Conservation (phyloP, 768 basidiomycete species). For the Lactarius akahatsu region DNA sequence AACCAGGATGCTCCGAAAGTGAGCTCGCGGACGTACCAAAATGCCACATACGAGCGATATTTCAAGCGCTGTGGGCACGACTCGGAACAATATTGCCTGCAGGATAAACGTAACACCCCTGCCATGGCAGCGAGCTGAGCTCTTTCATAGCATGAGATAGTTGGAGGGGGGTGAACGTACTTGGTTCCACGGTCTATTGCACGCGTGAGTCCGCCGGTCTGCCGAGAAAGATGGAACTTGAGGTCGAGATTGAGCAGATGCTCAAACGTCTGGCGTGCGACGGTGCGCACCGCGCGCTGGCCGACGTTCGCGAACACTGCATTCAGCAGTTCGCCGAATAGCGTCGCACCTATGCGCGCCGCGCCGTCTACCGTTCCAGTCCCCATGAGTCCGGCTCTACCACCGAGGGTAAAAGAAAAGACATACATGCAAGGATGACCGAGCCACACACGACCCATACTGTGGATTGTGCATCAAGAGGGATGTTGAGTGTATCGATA, state of each 20-base stretch:
- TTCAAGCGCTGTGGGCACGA: slow-evolving; percentile 93
- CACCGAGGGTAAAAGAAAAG: not conserved
- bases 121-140: slow-evolving; percentile 8
- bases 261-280: slow-evolving; percentile 93
- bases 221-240: slow-evolving; percentile 87
- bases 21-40: slow-evolving; percentile 55
- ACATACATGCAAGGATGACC: slow-evolving; percentile 86
- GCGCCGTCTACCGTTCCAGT: slow-evolving; percentile 64
- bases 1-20: not conserved
- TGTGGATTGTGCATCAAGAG: slow-evolving; percentile 68
- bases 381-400: not conserved
- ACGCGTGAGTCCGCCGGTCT: slow-evolving; percentile 93
- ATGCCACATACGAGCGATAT: slow-evolving; percentile 98
- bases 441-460: slow-evolving; percentile 93
- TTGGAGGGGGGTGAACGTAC: slow-evolving; percentile 43
- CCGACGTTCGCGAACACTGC: slow-evolving; percentile 96
- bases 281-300: slow-evolving; percentile 90
- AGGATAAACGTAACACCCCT: slow-evolving; percentile 97
- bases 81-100: slow-evolving; percentile 90
- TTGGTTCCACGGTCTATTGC: slow-evolving; percentile 98
- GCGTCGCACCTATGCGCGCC: slow-evolving; percentile 84
- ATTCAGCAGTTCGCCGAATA: slow-evolving; percentile 90
- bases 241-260: slow-evolving; percentile 90
- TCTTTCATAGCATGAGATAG: not conserved
- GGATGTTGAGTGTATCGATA: slow-evolving; percentile 86